Evolutionary conservation across 139 green algal species (phyloP), one percentile per base, ranked within the genome.

Genomic region (Chlorella sp.): DNA sequence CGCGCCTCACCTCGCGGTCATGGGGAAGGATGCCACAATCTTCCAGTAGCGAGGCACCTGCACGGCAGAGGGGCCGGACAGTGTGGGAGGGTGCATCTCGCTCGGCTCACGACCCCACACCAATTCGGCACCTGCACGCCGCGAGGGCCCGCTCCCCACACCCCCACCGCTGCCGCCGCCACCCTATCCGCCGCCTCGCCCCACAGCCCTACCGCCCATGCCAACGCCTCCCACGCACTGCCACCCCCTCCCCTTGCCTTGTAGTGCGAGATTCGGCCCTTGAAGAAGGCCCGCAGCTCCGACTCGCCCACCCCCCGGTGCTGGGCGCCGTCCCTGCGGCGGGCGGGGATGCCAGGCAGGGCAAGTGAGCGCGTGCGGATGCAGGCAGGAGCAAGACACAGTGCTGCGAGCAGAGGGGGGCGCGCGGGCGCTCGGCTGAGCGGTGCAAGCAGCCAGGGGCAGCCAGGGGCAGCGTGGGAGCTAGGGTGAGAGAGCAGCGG

Each of bases 261-360:
- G 41, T 51, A 68, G 14, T 48, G 42, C 5, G 45, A 33, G 9
- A 78, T 71, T 21, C 60, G 43, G 9, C 61, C 72, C 46, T 48
- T 63, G 72, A 60, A 78, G 60, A 45, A 78, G 17, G 14, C 46
- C 11, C 45, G 60, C 60, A 78, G 72, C 59, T 78, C 72, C 21
- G 64, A 60, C 1, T 8, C 3, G 5, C 21, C 21, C 3, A 78
- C 17, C 0, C 27, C 29, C 0, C 62, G 36, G 4, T 55, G 48
- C 8, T n/a, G n/a, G n/a, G n/a, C n/a, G n/a, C 55, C 55, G 17
- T 67, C 55, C 55, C 53, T 67, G 70, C 41, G 23, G 45, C 11
- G 31, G 43, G 12, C 43, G 43, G 23, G n/a, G n/a, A n/a, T n/a
- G n/a, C n/a, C n/a, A n/a, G n/a, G n/a, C n/a, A n/a, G n/a, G n/a